These are phyloP conservation scores for Breynia disticha DNA, from an alignment of 441 rosid genomes.

Conservation along the genomic window DNA sequence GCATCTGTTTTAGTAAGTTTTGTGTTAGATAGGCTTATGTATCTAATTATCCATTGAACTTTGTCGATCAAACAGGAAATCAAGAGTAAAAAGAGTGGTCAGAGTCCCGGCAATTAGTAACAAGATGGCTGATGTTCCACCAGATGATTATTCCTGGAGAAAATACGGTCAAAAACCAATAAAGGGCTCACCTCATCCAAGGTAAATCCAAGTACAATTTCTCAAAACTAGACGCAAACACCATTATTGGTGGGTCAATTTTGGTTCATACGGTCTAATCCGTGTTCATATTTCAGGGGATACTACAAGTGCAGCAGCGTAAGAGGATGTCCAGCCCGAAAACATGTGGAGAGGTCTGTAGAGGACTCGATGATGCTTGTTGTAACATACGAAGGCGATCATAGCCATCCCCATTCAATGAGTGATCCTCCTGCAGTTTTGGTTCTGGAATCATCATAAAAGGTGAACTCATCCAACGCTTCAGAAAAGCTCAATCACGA, in stretches of 20 bases:
- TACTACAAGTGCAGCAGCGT: slow-evolving; percentile 82
- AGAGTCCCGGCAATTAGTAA: slow-evolving; percentile 80
- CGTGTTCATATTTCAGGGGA: slow-evolving; percentile 34
- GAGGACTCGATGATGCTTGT: slow-evolving; percentile 75
- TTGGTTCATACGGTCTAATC: too few species aligned
- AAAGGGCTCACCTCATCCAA: slow-evolving; percentile 92
- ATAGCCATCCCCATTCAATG: slow-evolving; percentile 39
- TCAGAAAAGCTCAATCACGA: not conserved
- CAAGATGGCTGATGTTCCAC: slow-evolving; percentile 90
- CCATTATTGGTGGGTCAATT: too few species aligned
- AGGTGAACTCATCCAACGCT: slow-evolving; percentile 21
- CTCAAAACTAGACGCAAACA: not conserved
- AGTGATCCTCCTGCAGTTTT: slow-evolving; percentile 30
- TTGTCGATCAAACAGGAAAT: slow-evolving; percentile 35
- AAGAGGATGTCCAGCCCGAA: slow-evolving; percentile 83
- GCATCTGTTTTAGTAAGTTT: not conserved
- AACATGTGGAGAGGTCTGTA: slow-evolving; percentile 66
- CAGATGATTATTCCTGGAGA: slow-evolving; percentile 92
- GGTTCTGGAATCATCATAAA: slow-evolving; percentile 50
- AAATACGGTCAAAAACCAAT: slow-evolving; percentile 97
- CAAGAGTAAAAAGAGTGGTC: slow-evolving; percentile 51
- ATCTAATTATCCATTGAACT: too few species aligned
- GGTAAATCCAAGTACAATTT: slow-evolving; percentile 33
- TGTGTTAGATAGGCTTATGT: not conserved
- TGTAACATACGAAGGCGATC: slow-evolving; percentile 84